Evolutionary conservation across 768 basidiomycete genomes (phyloP).

Genomic region (Russula sp.): DNA sequence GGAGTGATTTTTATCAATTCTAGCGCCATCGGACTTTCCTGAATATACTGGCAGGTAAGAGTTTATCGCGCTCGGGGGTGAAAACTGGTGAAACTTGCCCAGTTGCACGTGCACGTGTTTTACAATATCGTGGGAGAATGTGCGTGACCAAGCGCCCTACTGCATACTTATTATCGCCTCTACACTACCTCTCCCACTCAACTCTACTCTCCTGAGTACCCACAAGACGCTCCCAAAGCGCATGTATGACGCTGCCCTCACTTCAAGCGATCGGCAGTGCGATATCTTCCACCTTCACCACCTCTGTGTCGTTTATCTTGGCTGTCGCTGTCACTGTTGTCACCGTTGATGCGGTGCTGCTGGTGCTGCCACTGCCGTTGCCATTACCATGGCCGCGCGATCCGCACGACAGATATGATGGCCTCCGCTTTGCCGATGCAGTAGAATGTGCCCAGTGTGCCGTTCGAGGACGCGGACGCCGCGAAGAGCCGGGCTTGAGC

Average conservation of each 20-base stretch:
- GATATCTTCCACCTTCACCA: constrained; percentile 4
- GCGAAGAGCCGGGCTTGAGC: constrained; percentile 30
- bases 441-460: constrained; percentile 72
- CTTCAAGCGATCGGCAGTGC: constrained; percentile 47
- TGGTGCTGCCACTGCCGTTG: too few relatives aligned
- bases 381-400: constrained; percentile 47
- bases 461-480: constrained; percentile 36
- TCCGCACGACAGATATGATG: constrained; percentile 60
- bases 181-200: constrained; percentile 58
- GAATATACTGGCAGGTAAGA: too few relatives aligned
- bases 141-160: too few relatives aligned
- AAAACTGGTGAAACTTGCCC: too few relatives aligned
- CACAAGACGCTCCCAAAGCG: constrained; percentile 61
- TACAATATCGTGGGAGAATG: too few relatives aligned
- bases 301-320: too few relatives aligned
- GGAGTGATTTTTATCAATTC: too few relatives aligned
- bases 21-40: too few relatives aligned
- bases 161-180: constrained; percentile 38
- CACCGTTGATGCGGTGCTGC: too few relatives aligned
- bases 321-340: too few relatives aligned
- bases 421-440: constrained; percentile 80
- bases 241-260: constrained; percentile 48
- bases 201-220: constrained; percentile 66
- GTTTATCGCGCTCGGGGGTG: too few relatives aligned
- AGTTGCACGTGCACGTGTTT: too few relatives aligned